Percentiles rank a stretch among this genome's conserved stretches.
phyloP scores from a whole-genome alignment of 148 eudicot species.

The Rhododendron griersonianum region DNA sequence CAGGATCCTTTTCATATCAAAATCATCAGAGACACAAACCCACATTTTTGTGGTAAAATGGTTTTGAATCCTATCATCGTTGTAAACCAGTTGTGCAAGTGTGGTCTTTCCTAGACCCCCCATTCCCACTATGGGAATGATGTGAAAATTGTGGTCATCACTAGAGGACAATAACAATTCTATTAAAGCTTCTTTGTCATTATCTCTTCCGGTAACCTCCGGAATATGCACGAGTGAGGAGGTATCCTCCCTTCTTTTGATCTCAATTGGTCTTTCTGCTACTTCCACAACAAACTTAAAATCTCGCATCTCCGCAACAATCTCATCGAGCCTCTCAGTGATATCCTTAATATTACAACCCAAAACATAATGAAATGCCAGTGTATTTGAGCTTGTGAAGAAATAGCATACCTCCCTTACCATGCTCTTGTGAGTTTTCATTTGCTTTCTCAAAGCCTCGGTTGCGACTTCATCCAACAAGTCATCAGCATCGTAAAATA shows the following conservation, averaged over 20 bases:
- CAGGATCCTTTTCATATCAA: constrained; percentile 1
- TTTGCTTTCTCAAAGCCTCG: neutral
- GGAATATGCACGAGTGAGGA: neutral
- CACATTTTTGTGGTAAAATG: constrained; percentile 22
- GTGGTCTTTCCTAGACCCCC: constrained; percentile 36
- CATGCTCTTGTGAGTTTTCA: neutral
- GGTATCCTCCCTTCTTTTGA: neutral
- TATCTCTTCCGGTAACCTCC: constrained; percentile 23
- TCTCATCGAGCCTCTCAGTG: constrained; percentile 6
- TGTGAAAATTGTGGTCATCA: neutral
- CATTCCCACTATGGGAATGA: constrained; percentile 26
- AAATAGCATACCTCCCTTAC: neutral
- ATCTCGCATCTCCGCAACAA: constrained; percentile 7
- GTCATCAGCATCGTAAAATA: constrained; percentile 15
- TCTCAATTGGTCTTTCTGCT: neutral
- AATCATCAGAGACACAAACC: constrained; percentile 25
- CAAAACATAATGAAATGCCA: constrained; percentile 2
- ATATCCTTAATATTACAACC: constrained; percentile 15
- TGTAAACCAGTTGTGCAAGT: constrained; percentile 20
- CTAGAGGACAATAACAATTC: neutral
- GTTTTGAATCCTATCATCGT: constrained; percentile 1
- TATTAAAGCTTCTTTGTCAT: constrained; percentile 13
- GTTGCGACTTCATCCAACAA: neutral
- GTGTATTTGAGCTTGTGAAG: constrained; percentile 9
- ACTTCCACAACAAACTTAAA: constrained; percentile 17